Evolutionary conservation across 1,139 yeast genomes (phyloP), one percentile per base, ranked within the genome.

Genomic region (Suhomyces atakaporum): DNA sequence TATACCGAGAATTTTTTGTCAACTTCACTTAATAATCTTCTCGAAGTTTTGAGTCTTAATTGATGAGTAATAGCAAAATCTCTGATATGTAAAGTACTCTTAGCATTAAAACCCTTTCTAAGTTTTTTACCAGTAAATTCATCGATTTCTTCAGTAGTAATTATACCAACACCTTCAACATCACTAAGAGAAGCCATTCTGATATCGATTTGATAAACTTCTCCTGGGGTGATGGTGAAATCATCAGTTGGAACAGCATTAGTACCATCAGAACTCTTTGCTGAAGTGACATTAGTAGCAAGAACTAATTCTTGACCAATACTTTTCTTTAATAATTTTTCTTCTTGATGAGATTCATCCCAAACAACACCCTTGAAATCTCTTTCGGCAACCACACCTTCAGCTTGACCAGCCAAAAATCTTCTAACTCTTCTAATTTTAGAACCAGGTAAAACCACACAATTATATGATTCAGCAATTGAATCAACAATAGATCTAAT

Each of bases 381-480:
- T 55, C 83, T 78, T 66, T 92, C 97, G 30, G 90, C 92, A 46
- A 90, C 95, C 40, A 87, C 74, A 53, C 88, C 88, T 53, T 87
- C 95, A 43, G 90, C 84, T 69, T 92, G 98, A 36, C 98, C 98
- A 21, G 96, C 95, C 56, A 92, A 77, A 56, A 90, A 92, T 57
- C 97, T 79, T 69, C 96, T 79, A 43, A 90, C 75, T 60, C 96
- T 77, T 66, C 98, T 82, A 27, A 92, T 85, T 58, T 88, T 83
- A 27, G 96, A 85, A 1, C 96, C 96, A 28, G 97, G 97, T 27
- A 85, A 86, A 42, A 92, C 88, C 37, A 73, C 73, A 69, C 96
- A 88, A 60, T 84, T 79, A 67, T 81, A 92, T 2, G 84, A 72
- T 43, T 75, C 75, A 16, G 96, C 97, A 54, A 92, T 74, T 15